Evolutionary conservation across 148 eudicot species (phyloP), one percentile per base, ranked within the genome.

Genomic region (Chenopodium suecicum): DNA sequence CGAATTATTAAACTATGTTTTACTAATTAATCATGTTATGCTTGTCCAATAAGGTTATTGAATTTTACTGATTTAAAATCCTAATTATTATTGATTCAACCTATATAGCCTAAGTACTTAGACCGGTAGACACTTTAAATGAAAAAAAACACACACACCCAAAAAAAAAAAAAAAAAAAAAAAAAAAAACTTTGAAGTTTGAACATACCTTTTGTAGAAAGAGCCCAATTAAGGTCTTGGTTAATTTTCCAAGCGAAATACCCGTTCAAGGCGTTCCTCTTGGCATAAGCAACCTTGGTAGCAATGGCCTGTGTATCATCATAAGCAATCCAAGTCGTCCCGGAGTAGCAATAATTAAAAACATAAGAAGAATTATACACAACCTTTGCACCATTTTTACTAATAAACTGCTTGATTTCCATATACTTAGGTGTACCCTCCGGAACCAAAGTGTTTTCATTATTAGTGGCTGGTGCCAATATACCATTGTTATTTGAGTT

Each of bases 251-350:
- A 92, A 2, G 90, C 91, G 73, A 86, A 89, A 81, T 89, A 90
- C 3, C 95, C 95, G 31, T 82, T 73, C 83, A 90, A 76, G 8
- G 13, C 54, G 54, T 73, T 79, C 1, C 29, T 72, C 85, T 89
- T 92, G n/a, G 89, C 91, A 80, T 85, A 90, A 7, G 82, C 29
- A 76, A 87, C 90, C 87, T 91, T 92, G 2, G 87, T 73, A 14
- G 86, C 41, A 4, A 93, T 80, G 4, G 82, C 79, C 73, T 79
- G 78, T 2, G 50, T 32, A 78, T 82, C 97, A 83, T 93, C 97
- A 20, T 87, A 93, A 0, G 88, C 87, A 2, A 93, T 88, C 97
- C 97, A 93, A 0, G 90, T 89, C 0, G 83, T 90, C 4, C 92
- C 94, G 0, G 86, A 70, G 65, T 83, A 88, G 78, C 91, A 90